These are phyloP conservation scores for Starmera dryadoides DNA, from an alignment of 805 yeast genomes.

Conservation along the genomic window DNA sequence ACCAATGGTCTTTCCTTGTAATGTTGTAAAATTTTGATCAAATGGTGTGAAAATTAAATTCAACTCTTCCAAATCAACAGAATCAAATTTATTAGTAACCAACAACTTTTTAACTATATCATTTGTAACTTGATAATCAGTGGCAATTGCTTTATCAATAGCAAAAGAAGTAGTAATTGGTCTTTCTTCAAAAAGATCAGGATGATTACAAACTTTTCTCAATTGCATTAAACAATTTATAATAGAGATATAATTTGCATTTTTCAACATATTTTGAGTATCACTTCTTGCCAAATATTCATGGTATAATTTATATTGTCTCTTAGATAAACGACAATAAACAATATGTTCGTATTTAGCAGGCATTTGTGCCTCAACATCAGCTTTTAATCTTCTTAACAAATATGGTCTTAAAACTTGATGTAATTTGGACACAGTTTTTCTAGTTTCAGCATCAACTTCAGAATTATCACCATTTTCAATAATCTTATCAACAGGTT, in stretches of 20 bases:
- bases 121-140: slow-evolving; percentile 37
- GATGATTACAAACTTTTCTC: slow-evolving; percentile 94
- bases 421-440: slow-evolving; percentile 83
- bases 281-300: slow-evolving; percentile 97
- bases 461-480: slow-evolving; percentile 55
- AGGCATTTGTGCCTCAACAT: slow-evolving; percentile 99
- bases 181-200: slow-evolving; percentile 91
- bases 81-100: slow-evolving; percentile 18
- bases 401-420: slow-evolving; percentile 91
- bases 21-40: slow-evolving; percentile 30
- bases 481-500: slow-evolving; percentile 87
- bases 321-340: slow-evolving; percentile 83
- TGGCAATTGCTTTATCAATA: slow-evolving; percentile 54
- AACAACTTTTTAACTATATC: slow-evolving; percentile 28
- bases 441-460: slow-evolving; percentile 70
- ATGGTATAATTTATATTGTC: slow-evolving; percentile 88
- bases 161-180: slow-evolving; percentile 91
- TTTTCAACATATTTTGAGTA: slow-evolving; percentile 86
- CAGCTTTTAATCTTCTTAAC: slow-evolving; percentile 85
- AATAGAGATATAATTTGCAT: slow-evolving; percentile 91
- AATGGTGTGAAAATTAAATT: slow-evolving; percentile 53
- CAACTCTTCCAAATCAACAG: slow-evolving; percentile 46
- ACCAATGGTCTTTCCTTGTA: slow-evolving; percentile 36
- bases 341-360: slow-evolving; percentile 93
- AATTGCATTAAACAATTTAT: slow-evolving; percentile 97